Base-by-base conservation (phyloP, 495 filamentous ascomycete genomes). In the Copromyces sp. region DNA sequence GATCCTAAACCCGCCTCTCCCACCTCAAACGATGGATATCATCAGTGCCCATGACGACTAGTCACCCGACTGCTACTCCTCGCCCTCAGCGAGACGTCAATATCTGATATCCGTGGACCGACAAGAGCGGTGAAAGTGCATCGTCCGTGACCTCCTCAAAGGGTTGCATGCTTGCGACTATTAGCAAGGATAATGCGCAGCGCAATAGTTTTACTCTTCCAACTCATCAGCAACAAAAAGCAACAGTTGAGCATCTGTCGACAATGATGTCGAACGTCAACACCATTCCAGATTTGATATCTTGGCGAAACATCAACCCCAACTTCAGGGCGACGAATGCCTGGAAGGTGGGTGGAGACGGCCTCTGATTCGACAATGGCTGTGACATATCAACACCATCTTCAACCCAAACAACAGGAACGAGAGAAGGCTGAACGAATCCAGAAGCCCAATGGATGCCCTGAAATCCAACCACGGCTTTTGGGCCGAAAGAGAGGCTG, bases 361-460 rank as follows among this genome's bases (percentile, higher is more conserved):
- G 61, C 71, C 69, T 69, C 65, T 83, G 79, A 83, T 83, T 84
- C 75, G 78, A 75, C 81, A 81, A 83, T 83, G 75, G 77, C 76
- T 72, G 70, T 76, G 69, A 39, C 70, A 72, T 73, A 77, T 78
- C 77, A 80, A 83, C 75, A 77, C 76, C 75, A 35, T 35, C 53
- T 65, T 35, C 53, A 65, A 65, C 53, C 53, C 53, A 77, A 78
- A 73, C 70, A 74, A 74, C 76, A 80, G 80, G 80, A 80, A 82
- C 81, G 77, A 77, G 77, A 77, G 75, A 79, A 78, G 77, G 74
- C 74, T 77, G 74, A 72, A 73, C 47, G 71, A 61, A 75, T 29
- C 47, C 47, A 35, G 14, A 65, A 65, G 53, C 53, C 53, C 53
- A 65, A 65, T 65, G 2, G 29, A 17, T 37, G 53, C 53, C 53